These are phyloP conservation scores for Iberis pinnata DNA, from an alignment of 345 rosid genomes.

Conservation along the genomic window DNA sequence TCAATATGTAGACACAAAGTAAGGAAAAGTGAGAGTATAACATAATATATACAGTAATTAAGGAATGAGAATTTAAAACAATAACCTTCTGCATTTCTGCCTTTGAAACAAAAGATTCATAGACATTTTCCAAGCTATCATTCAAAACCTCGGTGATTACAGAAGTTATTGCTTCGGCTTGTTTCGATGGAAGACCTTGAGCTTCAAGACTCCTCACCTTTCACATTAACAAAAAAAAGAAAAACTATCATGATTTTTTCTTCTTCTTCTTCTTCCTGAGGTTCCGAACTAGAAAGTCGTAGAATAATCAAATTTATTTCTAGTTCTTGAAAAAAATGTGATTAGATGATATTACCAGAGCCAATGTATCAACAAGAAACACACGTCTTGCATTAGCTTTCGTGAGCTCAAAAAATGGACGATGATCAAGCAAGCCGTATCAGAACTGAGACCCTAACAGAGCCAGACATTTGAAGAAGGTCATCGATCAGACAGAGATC, in stretches of 20 bases:
- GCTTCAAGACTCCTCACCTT: conserved; percentile 89
- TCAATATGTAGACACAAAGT: conserved; percentile 41
- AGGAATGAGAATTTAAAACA: not conserved
- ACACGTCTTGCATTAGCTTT: conserved; percentile 65
- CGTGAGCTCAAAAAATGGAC: conserved; percentile 49
- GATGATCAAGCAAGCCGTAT: no score
- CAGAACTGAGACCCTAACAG: conserved; percentile 36
- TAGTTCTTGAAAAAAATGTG: no score
- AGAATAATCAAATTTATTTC: no score
- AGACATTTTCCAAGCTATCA: conserved; percentile 86
- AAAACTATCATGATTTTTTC: no score
- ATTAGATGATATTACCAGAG: conserved; percentile 54
- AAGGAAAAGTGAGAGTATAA: not conserved
- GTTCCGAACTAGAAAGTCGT: no score
- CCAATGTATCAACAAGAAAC: conserved; percentile 89
- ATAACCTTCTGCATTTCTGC: conserved; percentile 83
- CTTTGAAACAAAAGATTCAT: conserved; percentile 70
- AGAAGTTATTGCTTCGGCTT: conserved; percentile 85
- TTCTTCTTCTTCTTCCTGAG: no score
- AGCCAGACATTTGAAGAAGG: conserved; percentile 37
- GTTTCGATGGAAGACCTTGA: conserved; percentile 81
- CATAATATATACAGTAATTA: no score
- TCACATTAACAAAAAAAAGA: no score
- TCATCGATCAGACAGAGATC: conserved; percentile 31
- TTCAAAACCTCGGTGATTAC: conserved; percentile 82